These are phyloP conservation scores for Blastobotrys terrestris DNA, from an alignment of 805 yeast genomes.

Conservation along the genomic window DNA sequence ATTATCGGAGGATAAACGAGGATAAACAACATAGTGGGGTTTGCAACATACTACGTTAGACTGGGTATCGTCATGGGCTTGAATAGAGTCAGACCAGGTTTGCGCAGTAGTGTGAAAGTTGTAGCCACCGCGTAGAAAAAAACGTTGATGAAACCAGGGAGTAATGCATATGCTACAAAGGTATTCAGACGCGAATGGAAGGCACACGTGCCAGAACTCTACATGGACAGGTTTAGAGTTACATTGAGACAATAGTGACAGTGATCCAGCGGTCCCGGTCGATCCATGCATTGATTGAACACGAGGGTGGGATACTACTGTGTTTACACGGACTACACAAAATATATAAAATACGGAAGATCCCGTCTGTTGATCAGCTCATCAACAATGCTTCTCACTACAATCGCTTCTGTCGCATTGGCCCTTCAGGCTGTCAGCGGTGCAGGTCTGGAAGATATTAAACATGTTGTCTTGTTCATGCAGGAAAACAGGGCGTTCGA, in stretches of 20 bases:
- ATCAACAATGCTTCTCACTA: neutral
- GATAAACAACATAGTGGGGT: too few relatives aligned
- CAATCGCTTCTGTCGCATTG: conserved; percentile 1
- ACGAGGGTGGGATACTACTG: neutral
- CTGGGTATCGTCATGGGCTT: too few relatives aligned
- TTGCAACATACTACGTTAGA: too few relatives aligned
- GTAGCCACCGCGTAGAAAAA: too few relatives aligned
- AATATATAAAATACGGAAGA: too few relatives aligned
- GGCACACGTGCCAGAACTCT: neutral
- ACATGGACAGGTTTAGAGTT: neutral
- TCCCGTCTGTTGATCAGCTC: too few relatives aligned
- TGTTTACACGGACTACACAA: too few relatives aligned
- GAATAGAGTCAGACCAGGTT: too few relatives aligned
- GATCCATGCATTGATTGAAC: neutral
- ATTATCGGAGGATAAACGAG: too few relatives aligned
- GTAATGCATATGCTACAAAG: too few relatives aligned
- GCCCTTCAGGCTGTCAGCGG: conserved; percentile 7
- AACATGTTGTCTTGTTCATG: conserved; percentile 20
- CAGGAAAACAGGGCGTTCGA: conserved; percentile 24
- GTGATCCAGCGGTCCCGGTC: neutral
- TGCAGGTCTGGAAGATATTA: conserved; percentile 9
- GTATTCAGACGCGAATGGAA: neutral
- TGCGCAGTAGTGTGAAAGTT: too few relatives aligned
- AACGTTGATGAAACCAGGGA: too few relatives aligned
- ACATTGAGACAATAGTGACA: neutral